phyloP scores from a whole-genome alignment of 2,329 filamentous ascomycete genomes.

The Monilinia polystroma region DNA sequence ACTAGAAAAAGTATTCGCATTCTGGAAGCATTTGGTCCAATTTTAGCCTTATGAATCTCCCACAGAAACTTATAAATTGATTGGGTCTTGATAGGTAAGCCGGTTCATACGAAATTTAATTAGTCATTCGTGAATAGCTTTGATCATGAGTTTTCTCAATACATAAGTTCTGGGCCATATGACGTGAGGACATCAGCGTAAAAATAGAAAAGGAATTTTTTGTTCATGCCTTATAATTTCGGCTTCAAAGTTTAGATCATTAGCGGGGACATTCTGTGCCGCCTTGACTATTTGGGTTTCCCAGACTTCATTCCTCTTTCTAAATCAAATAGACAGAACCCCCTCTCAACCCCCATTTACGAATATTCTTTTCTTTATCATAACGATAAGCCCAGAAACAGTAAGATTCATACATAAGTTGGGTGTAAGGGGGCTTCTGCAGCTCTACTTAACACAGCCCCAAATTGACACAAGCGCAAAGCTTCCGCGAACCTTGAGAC shows the following conservation, averaged over 20 bases:
- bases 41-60: neutral
- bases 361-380: slow-evolving; percentile 21
- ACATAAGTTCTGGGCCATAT: neutral
- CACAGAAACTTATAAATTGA: neutral
- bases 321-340: slow-evolving; percentile 13
- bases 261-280: slow-evolving; percentile 24
- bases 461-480: slow-evolving; percentile 23
- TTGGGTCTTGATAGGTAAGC: neutral
- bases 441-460: slow-evolving; percentile 24
- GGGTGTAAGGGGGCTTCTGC: slow-evolving; percentile 18
- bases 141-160: too few relatives aligned
- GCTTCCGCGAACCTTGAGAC: slow-evolving; percentile 24
- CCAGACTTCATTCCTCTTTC: slow-evolving; percentile 18
- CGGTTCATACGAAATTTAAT: neutral
- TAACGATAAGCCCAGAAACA: slow-evolving; percentile 17
- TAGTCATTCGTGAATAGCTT: neutral
- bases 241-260: slow-evolving; percentile 10
- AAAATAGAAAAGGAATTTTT: slow-evolving; percentile 8
- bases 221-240: neutral
- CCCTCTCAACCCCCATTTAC: slow-evolving; percentile 8
- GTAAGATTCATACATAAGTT: slow-evolving; percentile 5
- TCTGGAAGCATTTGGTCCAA: neutral
- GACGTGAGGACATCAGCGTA: slow-evolving; percentile 1
- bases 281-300: slow-evolving; percentile 17
- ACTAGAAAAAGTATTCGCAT: neutral